Base-by-base conservation (phyloP, 2,329 filamentous ascomycete species). In the Massarina eburnea region DNA sequence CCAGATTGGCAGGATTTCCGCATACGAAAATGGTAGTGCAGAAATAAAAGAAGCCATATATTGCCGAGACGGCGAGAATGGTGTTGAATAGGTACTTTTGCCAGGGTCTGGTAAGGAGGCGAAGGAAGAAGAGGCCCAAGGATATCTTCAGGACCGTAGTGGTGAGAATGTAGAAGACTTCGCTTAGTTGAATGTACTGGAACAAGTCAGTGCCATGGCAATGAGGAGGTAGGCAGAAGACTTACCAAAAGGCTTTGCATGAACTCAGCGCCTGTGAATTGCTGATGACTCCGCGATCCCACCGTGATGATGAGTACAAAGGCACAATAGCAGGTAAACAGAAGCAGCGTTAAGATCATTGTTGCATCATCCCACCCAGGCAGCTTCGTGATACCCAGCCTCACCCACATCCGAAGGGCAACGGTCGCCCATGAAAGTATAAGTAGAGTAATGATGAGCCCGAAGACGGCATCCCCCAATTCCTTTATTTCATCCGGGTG, bases 141-240 rank as follows among this genome's bases (percentile, higher is more conserved):
- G 66, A 67, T 10, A 68, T 58, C 52, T 80, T 80, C 35, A 79
- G 69, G 15, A 76, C 57, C 5, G 73, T 71, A 6, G 75, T 78
- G 1, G 74, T 72, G 48, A 79, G 67, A 20, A 77, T 73, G 58
- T 82, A 83, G 58, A 76, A 78, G 39, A 78, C 66, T 54, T 81
- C 78, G 15, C 52, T 54, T 5, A 68, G 53, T 54, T 67, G 62
- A 15, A 69, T 52, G 19, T 59, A 62, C 64, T 67, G 17, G 17
- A 8, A 32, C 18, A 32, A 55, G 47, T 38, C 18, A 4, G 9
- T 18, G 15, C 3, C 4, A n/a, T 12, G 9, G 21, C 6, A 4
- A 20, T 8, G 1, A n/a, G n/a, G 19, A 5, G 18, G 15, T 58
- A 35, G 26, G 34, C 20, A 18, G 42, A 39, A 9, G 15, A 17